phyloP scores from a whole-genome alignment of 2,329 filamentous ascomycete genomes.

The Cordyceps cateniannulata region DNA sequence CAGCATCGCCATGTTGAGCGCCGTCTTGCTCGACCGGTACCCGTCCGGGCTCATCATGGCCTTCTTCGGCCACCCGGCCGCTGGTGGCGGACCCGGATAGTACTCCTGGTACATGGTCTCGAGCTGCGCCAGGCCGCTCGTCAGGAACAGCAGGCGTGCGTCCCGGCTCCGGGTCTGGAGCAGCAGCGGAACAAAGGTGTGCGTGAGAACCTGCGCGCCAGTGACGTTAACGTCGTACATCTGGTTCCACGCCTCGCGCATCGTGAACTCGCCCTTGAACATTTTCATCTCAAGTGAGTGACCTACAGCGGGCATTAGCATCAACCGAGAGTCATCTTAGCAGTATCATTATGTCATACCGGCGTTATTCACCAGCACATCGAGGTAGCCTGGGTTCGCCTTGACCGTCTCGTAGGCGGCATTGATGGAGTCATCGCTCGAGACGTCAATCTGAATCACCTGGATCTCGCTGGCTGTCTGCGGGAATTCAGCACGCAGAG shows the following conservation, averaged over 20 bases:
- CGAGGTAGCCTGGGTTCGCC: slow-evolving; percentile 22
- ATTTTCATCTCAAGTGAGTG: slow-evolving; percentile 32
- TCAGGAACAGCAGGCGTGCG: slow-evolving; percentile 41
- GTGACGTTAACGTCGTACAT: slow-evolving; percentile 41
- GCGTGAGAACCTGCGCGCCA: slow-evolving; percentile 31
- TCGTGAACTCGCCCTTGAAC: slow-evolving; percentile 17
- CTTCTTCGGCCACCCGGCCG: slow-evolving; percentile 29
- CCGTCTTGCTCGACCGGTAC: slow-evolving; percentile 37
- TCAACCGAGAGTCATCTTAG: background rate
- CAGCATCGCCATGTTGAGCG: slow-evolving; percentile 43
- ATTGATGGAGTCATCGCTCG: slow-evolving; percentile 26
- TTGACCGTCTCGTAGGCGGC: slow-evolving; percentile 23
- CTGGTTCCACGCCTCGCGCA: slow-evolving; percentile 35
- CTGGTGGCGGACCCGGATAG: slow-evolving; percentile 15
- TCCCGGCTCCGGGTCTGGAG: slow-evolving; percentile 25
- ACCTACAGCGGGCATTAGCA: slow-evolving; percentile 19
- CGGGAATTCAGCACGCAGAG: slow-evolving; percentile 33
- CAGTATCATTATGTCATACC: slow-evolving; percentile 17
- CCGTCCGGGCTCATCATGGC: slow-evolving; percentile 11
- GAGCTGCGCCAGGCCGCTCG: slow-evolving; percentile 33
- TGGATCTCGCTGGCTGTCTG: slow-evolving; percentile 33
- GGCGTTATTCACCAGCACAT: slow-evolving; percentile 29
- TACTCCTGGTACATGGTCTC: slow-evolving; percentile 18
- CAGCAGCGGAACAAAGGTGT: slow-evolving; percentile 37
- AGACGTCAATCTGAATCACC: slow-evolving; percentile 26